A percentile compares a stretch with the other conserved stretches of the same genome.
Conservation (phyloP, 2,329 filamentous ascomycete genomes). For the Fusarium camptoceras region DNA sequence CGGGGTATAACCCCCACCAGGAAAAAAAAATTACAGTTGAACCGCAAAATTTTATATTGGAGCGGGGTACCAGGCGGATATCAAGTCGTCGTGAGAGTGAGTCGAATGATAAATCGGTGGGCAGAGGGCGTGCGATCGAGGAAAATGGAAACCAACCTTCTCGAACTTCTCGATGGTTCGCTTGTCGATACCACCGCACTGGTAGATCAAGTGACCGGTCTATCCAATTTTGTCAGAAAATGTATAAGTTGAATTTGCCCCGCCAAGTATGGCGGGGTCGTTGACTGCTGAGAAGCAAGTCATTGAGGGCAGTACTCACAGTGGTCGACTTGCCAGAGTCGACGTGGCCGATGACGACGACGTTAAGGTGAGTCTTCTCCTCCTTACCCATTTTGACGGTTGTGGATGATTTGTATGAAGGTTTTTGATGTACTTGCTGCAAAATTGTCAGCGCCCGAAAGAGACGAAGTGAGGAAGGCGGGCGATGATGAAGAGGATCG, state of each 20-base stretch:
- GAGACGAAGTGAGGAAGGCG: background rate
- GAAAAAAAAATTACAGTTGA: conserved; percentile 26
- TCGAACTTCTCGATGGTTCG: conserved; percentile 99
- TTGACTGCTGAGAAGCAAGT: conserved; percentile 10
- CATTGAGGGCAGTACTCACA: conserved; percentile 66
- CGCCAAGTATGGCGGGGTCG: conserved; percentile 21
- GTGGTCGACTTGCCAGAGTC: conserved; percentile 99
- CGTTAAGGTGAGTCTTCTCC: conserved; percentile 95
- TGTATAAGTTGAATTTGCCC: background rate
- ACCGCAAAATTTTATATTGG: conserved; percentile 34
- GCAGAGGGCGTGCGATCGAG: conserved; percentile 25
- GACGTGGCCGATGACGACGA: conserved; percentile 99
- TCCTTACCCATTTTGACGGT: conserved; percentile 76
- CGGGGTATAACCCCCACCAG: conserved; percentile 37
- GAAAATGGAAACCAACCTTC: conserved; percentile 77
- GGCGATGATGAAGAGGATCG: conserved; percentile 13
- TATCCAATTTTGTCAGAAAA: conserved; percentile 51
- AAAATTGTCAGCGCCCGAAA: conserved; percentile 33
- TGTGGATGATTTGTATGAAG: conserved; percentile 39
- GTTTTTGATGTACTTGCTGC: conserved; percentile 44
- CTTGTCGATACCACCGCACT: conserved; percentile 99
- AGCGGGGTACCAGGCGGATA: conserved; percentile 13
- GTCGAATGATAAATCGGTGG: conserved; percentile 29
- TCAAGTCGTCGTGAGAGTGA: conserved; percentile 24
- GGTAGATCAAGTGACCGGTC: conserved; percentile 97